These are phyloP conservation scores for Aspergillus sclerotiicarbonarius DNA, from an alignment of 495 filamentous ascomycete species.

Conservation along the genomic window DNA sequence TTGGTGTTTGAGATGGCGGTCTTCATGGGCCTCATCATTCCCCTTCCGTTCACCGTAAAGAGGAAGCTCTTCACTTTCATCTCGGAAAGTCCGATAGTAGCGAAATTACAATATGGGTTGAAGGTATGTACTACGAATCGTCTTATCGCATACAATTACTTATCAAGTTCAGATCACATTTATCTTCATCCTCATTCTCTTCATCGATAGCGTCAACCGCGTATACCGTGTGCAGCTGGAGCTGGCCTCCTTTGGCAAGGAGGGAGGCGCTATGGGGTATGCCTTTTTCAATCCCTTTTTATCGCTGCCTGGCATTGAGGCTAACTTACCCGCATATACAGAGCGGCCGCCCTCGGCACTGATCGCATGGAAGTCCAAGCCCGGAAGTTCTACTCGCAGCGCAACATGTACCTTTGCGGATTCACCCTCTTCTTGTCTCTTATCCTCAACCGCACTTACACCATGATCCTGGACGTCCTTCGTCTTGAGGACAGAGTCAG, in stretches of 20 bases:
- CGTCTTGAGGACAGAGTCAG: slow-evolving; percentile 92
- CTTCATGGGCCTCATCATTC: slow-evolving; percentile 89
- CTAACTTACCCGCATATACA: slow-evolving; percentile 32
- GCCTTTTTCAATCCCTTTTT: slow-evolving; percentile 13
- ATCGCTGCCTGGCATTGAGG: slow-evolving; percentile 4
- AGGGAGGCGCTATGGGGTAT: slow-evolving; percentile 45
- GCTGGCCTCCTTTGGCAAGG: slow-evolving; percentile 58
- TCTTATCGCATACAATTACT: background rate
- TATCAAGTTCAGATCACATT: slow-evolving; percentile 74
- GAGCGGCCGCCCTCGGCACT: slow-evolving; percentile 71
- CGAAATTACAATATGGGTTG: slow-evolving; percentile 78
- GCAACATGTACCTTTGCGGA: slow-evolving; percentile 99
- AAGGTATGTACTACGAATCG: slow-evolving; percentile 50
- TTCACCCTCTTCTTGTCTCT: slow-evolving; percentile 98
- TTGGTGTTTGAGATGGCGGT: slow-evolving; percentile 90
- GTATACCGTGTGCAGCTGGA: slow-evolving; percentile 96
- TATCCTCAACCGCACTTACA: slow-evolving; percentile 98
- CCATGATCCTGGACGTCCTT: slow-evolving; percentile 91
- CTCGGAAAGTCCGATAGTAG: slow-evolving; percentile 79
- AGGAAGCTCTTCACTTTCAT: slow-evolving; percentile 91
- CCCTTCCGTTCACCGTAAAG: slow-evolving; percentile 81
- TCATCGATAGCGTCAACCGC: slow-evolving; percentile 97
- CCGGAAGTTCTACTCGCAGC: slow-evolving; percentile 99
- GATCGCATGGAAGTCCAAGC: slow-evolving; percentile 98
- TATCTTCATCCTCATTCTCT: slow-evolving; percentile 96